These are phyloP conservation scores for Ophiocordyceps camponoti-leonardi DNA, from an alignment of 2,329 filamentous ascomycete genomes.

Conservation along the genomic window DNA sequence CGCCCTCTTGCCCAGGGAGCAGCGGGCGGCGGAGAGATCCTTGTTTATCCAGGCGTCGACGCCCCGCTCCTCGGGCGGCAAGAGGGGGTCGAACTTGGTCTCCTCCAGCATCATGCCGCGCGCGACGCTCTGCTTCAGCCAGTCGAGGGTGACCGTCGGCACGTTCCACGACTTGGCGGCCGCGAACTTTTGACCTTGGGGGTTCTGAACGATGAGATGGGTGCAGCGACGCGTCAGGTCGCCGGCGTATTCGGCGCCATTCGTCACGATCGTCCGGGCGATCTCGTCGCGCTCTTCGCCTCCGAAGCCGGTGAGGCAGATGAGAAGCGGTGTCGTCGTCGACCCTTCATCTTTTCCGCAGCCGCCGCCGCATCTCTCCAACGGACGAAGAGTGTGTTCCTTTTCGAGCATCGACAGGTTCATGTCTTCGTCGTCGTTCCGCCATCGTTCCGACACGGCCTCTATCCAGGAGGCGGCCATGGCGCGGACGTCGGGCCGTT, in stretches of 20 bases:
- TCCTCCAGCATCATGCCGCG: conserved; percentile 88
- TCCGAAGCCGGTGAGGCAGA: conserved; percentile 41
- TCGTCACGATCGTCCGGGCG: conserved; percentile 44
- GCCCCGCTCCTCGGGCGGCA: conserved; percentile 56
- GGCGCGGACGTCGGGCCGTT: conserved; percentile 70
- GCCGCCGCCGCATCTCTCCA: conserved; percentile 38
- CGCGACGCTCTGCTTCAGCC: conserved; percentile 68
- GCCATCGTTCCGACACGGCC: conserved; percentile 61
- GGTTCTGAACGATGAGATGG: background rate
- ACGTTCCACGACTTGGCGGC: conserved; percentile 75
- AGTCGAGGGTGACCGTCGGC: conserved; percentile 63
- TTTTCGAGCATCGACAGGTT: conserved; percentile 54
- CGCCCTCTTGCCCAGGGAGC: conserved; percentile 39
- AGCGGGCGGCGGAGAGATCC: conserved; percentile 19
- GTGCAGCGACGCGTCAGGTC: conserved; percentile 65
- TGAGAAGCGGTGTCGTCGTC: conserved; percentile 25
- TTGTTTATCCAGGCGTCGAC: conserved; percentile 53
- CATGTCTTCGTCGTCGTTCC: conserved; percentile 56
- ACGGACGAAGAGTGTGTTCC: conserved; percentile 44
- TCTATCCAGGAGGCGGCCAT: conserved; percentile 76
- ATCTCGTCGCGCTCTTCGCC: conserved; percentile 51
- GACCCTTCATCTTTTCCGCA: conserved; percentile 12
- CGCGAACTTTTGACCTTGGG: conserved; percentile 15
- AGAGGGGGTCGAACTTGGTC: conserved; percentile 58
- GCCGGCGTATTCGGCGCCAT: conserved; percentile 73